phyloP scores from a whole-genome alignment of 495 filamentous ascomycete genomes.

The Lasiosphaeria miniovina region DNA sequence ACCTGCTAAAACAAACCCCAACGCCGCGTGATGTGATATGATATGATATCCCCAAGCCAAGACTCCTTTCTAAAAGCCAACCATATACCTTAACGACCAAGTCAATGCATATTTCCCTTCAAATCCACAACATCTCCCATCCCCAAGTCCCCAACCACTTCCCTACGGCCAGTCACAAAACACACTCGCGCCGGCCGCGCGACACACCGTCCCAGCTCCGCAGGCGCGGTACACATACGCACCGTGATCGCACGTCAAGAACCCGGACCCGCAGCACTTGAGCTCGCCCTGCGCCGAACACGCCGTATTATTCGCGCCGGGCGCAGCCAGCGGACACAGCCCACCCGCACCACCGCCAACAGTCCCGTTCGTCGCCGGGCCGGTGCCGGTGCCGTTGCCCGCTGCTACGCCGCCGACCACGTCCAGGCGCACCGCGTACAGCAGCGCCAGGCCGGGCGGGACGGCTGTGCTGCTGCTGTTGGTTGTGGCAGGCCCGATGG shows the following conservation, averaged over 20 bases:
- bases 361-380: neutral
- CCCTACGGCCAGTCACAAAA: neutral
- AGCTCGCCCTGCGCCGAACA: neutral
- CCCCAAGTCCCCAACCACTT: too few relatives aligned
- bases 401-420: neutral
- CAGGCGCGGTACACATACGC: neutral
- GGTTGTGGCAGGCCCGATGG: neutral
- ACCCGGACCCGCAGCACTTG: neutral
- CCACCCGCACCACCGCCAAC: too few relatives aligned
- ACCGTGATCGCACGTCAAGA: neutral
- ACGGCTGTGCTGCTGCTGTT: neutral
- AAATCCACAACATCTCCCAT: too few relatives aligned
- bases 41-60: too few relatives aligned
- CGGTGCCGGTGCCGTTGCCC: too few relatives aligned
- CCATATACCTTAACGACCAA: too few relatives aligned
- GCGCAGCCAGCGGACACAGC: too few relatives aligned
- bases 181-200: neutral
- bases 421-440: neutral
- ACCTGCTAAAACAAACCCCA: too few relatives aligned
- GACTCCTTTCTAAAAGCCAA: too few relatives aligned
- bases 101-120: too few relatives aligned
- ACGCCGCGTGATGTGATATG: too few relatives aligned
- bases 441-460: too few relatives aligned
- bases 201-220: neutral
- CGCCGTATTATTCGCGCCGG: neutral